A percentile compares a stretch with the other conserved stretches of the same genome.
Conservation (phyloP, 2,329 filamentous ascomycete genomes). For the Sclerotinia glacialis region DNA sequence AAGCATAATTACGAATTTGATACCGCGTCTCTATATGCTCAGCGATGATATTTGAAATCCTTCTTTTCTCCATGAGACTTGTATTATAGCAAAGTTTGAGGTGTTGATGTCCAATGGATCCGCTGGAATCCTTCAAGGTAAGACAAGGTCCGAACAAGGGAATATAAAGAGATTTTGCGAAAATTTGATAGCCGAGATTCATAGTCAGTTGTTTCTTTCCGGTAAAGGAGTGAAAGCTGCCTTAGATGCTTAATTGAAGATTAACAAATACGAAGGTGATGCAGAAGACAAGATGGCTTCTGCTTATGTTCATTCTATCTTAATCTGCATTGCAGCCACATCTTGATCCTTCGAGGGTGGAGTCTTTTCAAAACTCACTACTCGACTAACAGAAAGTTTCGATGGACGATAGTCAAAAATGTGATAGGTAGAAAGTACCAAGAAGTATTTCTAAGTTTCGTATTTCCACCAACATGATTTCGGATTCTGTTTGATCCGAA, state of each 20-base stretch:
- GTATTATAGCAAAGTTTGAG: not conserved
- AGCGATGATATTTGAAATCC: not conserved
- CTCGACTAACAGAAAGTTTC: not conserved
- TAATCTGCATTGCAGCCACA: not conserved
- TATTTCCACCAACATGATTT: not conserved
- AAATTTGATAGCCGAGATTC: not conserved
- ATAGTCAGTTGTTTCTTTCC: not conserved
- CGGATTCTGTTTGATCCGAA: not conserved
- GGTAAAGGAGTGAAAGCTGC: not conserved
- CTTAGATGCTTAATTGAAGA: not conserved
- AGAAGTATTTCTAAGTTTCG: not conserved
- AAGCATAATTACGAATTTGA: not conserved
- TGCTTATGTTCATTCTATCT: not conserved
- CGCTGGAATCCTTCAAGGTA: not conserved
- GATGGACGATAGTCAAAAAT: not conserved
- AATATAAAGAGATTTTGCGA: not conserved
- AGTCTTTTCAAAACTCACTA: not conserved
- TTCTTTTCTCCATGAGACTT: not conserved
- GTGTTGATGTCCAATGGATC: not conserved
- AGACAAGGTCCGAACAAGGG: not conserved
- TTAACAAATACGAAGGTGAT: accelerated
- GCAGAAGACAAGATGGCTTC: not conserved
- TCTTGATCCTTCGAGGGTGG: not conserved
- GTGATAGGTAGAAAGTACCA: no score
- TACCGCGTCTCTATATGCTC: accelerated